Conservation (phyloP, 1,284 basidiomycete genomes). For the Hemileia vastatrix region DNA sequence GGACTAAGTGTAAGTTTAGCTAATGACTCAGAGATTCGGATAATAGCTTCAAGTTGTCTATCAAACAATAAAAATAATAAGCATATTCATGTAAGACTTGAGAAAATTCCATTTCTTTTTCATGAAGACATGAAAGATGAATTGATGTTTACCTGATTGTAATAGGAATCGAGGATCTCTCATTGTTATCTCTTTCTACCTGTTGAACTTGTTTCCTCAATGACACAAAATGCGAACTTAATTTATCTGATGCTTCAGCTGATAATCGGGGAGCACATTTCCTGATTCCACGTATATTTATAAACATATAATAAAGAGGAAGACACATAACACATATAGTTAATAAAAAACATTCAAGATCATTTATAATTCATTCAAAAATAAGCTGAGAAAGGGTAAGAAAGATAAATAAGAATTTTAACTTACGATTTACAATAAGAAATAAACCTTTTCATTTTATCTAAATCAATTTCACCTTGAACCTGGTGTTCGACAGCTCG, state of each 20-base stretch:
- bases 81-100: neutral
- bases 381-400: neutral
- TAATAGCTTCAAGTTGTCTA: conserved; percentile 96
- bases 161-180: conserved; percentile 94
- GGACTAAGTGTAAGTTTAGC: conserved; percentile 87
- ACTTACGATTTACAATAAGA: conserved; percentile 84
- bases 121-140: no score
- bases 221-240: conserved; percentile 92
- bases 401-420: no score
- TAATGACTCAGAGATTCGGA: conserved; percentile 92
- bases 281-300: conserved; percentile 49
- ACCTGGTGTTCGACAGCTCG: conserved; percentile 58
- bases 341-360: no score
- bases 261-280: conserved; percentile 94
- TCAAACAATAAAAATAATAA: neutral
- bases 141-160: conserved; percentile 98
- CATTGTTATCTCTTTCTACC: conserved; percentile 93
- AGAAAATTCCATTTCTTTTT: no score
- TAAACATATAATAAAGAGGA: no score
- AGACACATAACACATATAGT: no score
- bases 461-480: conserved; percentile 87
- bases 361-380: no score
- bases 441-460: conserved; percentile 97
- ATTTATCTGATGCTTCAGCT: conserved; percentile 85
- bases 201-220: conserved; percentile 90